Percentiles rank a stretch among this genome's conserved stretches.
Evolutionary conservation across 257 asterid genomes (phyloP).

Genomic region (Primulina eburnea): DNA sequence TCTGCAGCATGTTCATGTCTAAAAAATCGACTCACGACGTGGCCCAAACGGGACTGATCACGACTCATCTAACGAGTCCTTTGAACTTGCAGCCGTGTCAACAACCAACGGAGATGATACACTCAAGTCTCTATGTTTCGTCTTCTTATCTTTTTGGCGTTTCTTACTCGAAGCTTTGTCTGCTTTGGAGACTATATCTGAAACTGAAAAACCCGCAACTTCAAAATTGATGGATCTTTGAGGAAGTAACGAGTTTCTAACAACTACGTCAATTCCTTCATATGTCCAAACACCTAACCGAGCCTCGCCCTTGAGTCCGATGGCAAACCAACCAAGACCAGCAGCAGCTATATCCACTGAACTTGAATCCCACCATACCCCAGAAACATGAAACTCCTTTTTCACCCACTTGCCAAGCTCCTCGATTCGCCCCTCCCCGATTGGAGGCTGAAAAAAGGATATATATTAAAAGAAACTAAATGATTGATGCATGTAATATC

Average conservation of each 20-base stretch:
- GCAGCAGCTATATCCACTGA: conserved; percentile 66
- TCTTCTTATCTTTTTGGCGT: conserved; percentile 35
- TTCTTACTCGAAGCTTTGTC: conserved; percentile 54
- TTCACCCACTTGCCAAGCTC: conserved; percentile 79
- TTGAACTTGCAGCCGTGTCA: conserved; percentile 22
- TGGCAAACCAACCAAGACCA: conserved; percentile 89
- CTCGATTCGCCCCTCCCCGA: conserved; percentile 58
- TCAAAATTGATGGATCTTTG: conserved; percentile 60
- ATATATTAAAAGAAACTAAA: neutral
- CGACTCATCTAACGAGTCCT: neutral
- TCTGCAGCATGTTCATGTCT: no score
- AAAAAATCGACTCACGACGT: no score
- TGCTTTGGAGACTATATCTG: conserved; percentile 69
- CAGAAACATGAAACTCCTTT: conserved; percentile 53
- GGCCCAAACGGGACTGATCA: no score
- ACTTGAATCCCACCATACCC: conserved; percentile 70
- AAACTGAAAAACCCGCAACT: conserved; percentile 77
- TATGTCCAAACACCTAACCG: conserved; percentile 69
- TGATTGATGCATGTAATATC: neutral
- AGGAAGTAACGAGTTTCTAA: conserved; percentile 69
- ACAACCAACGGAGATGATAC: conserved; percentile 6
- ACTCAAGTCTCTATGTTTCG: conserved; percentile 23
- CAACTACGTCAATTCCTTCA: conserved; percentile 63
- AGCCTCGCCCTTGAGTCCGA: conserved; percentile 82
- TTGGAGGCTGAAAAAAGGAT: conserved; percentile 65